Evolutionary conservation across 2,329 filamentous ascomycete species (phyloP), one percentile per base, ranked within the genome.

Genomic region (Epichloe gansuensis): DNA sequence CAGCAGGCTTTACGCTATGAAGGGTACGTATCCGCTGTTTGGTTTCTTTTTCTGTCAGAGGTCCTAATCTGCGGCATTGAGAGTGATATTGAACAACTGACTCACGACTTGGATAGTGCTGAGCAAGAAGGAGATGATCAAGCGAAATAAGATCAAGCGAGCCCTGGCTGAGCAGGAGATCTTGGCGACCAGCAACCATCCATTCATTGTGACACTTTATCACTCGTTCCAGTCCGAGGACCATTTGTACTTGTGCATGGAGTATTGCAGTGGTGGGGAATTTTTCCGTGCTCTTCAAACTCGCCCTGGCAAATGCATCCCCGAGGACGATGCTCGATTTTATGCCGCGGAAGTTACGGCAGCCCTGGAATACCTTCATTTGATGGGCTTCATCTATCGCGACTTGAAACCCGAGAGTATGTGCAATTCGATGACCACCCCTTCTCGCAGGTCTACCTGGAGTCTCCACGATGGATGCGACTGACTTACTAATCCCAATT

Each of bases 111-210:
- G 3, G 5, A 51, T 65, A 97, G 93, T 98, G 5, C 68, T 98
- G 69, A 97, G 91, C 78, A 98, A 98, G 73, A 96, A 97, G 76
- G 93, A 98, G 71, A 98, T 98, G 93, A 98, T 98, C 71, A 98
- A 98, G 75, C 86, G 93, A 54, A 98, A 98, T 77, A 98, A 98
- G 79, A 98, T 98, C 74, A 98, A 98, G 79, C 83, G 93, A 65
- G 93, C 93, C 13, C 77, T 98, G 60, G 93, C 93, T 39, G 93
- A 98, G 72, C 93, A 97, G 67, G 93, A 98, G 69, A 98, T 98
- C 59, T 75, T 98, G 51, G 93, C 93, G 8, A 98, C 93, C 43
- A 97, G 91, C 75, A 98, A 98, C 62, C 93, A 98, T 64, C 93
- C 93, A 0, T 98, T 98, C 69, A 98, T 98, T 65, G 93, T 98